Percentiles rank a stretch among this genome's conserved stretches.
Evolutionary conservation across 495 filamentous ascomycete genomes (phyloP).

Genomic region (Podospora australis): DNA sequence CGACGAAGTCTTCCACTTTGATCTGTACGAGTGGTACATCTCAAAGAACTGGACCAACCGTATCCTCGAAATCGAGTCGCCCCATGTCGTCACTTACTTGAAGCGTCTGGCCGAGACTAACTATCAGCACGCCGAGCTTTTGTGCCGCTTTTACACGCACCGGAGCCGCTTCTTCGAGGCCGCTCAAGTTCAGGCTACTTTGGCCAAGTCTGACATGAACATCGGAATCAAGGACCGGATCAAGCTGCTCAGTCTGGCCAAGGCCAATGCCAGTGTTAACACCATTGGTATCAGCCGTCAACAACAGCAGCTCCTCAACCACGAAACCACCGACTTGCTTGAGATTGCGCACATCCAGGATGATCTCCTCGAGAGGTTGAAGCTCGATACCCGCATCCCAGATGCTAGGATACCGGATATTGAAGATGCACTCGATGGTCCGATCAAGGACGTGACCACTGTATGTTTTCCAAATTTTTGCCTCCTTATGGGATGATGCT

Average conservation of each 20-base stretch:
- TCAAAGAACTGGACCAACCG: constrained; percentile 73
- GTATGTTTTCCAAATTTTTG: constrained; percentile 45
- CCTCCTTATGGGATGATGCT: constrained; percentile 11
- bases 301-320: constrained; percentile 67
- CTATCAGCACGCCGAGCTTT: constrained; percentile 75
- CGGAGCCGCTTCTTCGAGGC: constrained; percentile 74
- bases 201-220: constrained; percentile 73
- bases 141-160: constrained; percentile 84
- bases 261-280: constrained; percentile 75
- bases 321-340: constrained; percentile 76
- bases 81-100: constrained; percentile 82
- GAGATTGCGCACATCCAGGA: constrained; percentile 94
- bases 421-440: constrained; percentile 60
- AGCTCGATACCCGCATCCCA: constrained; percentile 60
- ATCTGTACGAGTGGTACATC: constrained; percentile 96
- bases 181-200: constrained; percentile 73
- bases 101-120: constrained; percentile 61
- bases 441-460: constrained; percentile 62
- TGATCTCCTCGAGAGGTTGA: constrained; percentile 76
- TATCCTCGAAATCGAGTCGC: constrained; percentile 73
- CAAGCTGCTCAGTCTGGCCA: constrained; percentile 79
- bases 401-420: constrained; percentile 55
- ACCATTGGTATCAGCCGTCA: constrained; percentile 66
- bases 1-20: constrained; percentile 89
- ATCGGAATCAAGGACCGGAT: constrained; percentile 74